Evolutionary conservation across 1,284 basidiomycete genomes (phyloP).

Genomic region (Ganoderma multipileum): DNA sequence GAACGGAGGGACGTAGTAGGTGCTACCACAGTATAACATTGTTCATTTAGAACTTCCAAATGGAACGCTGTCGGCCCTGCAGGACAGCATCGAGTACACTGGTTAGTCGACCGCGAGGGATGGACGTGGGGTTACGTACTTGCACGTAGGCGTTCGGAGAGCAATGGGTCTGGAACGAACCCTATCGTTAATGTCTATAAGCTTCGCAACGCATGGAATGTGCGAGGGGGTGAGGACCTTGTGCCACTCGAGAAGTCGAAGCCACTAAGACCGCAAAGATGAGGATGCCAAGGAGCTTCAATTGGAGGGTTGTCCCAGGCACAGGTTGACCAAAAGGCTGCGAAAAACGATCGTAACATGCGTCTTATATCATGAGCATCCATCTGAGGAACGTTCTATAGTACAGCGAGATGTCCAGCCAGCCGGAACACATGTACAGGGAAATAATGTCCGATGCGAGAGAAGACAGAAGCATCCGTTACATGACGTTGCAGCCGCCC

Average conservation of each 20-base stretch:
- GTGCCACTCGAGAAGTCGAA: slow-evolving; percentile 3
- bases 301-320: not conserved
- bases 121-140: not conserved
- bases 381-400: slow-evolving; percentile 3
- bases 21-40: slow-evolving; percentile 5
- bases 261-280: not conserved
- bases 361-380: not conserved
- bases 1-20: not conserved
- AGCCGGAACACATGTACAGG: not conserved
- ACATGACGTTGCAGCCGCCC: slow-evolving; percentile 6
- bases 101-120: not conserved
- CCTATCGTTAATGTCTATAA: not conserved
- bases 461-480: not conserved
- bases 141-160: not conserved
- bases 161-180: not conserved
- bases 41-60: not conserved
- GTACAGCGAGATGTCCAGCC: not conserved
- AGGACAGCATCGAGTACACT: not conserved
- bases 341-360: not conserved
- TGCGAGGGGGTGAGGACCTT: not conserved
- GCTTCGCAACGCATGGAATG: not conserved
- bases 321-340: not conserved
- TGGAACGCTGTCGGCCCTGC: not conserved
- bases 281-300: not conserved
- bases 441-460: not conserved